Percentiles rank a stretch among this genome's conserved stretches.
Conservation (phyloP, 139 green algal genomes). For the Auxenochlorella protothecoides region DNA sequence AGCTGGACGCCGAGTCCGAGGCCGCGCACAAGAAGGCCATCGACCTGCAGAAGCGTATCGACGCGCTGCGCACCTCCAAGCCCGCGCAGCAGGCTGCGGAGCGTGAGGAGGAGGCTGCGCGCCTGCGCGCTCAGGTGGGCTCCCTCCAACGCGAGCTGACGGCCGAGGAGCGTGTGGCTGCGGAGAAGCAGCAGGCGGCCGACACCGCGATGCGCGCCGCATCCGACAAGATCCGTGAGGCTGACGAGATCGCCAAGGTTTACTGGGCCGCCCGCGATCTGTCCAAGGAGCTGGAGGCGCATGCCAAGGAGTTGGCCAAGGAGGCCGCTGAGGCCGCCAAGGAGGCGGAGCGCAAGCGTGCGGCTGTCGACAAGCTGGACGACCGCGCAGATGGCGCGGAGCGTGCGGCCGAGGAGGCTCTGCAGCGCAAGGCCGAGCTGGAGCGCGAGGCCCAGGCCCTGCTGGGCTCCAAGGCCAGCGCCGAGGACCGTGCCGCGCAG, state of each 20-base stretch:
- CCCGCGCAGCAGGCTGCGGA: slow-evolving; percentile 8
- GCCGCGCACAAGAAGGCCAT: slow-evolving; percentile 1
- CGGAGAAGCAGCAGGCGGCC: background rate
- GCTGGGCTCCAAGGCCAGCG: background rate
- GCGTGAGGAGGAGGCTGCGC: slow-evolving; percentile 14
- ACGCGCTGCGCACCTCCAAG: slow-evolving; percentile 15
- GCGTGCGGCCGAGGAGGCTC: slow-evolving; percentile 4
- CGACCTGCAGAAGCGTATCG: slow-evolving; percentile 17
- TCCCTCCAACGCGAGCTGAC: slow-evolving; percentile 1
- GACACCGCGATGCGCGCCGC: background rate
- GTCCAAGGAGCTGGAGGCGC: slow-evolving; percentile 12
- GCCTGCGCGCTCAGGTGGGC: slow-evolving; percentile 5
- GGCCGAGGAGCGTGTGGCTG: background rate
- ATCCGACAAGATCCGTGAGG: slow-evolving; percentile 12
- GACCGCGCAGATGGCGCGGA: slow-evolving; percentile 2
- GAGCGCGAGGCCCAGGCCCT: slow-evolving; percentile 15
- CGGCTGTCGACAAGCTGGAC: slow-evolving; percentile 13
- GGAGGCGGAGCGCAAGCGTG: slow-evolving; percentile 10
- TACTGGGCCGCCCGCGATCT: slow-evolving; percentile 24
- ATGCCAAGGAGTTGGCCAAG: slow-evolving; percentile 5
- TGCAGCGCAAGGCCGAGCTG: slow-evolving; percentile 17
- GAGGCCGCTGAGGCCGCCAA: slow-evolving; percentile 12
- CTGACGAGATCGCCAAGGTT: slow-evolving; percentile 19
- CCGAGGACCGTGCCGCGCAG: no score
- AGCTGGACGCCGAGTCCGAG: slow-evolving; percentile 12